Conservation (phyloP, 2,329 filamentous ascomycete genomes). For the Fusarium phyllophilum region DNA sequence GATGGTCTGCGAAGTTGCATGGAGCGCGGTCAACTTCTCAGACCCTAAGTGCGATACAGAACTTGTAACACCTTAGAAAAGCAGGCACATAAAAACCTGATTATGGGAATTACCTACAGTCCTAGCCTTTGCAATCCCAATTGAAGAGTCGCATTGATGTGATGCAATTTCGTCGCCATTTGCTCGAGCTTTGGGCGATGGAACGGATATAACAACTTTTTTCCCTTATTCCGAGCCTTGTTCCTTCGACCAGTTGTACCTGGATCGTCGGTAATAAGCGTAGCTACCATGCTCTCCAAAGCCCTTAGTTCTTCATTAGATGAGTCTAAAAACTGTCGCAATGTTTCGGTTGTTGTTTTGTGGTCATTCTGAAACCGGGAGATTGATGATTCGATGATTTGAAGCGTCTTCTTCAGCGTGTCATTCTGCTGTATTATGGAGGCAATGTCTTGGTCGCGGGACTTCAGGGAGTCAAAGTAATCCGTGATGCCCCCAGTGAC, state of each 20-base stretch:
- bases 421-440: neutral
- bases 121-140: neutral
- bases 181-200: neutral
- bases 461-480: fast-evolving
- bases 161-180: neutral
- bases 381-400: neutral
- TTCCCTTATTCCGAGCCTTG: neutral
- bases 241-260: neutral
- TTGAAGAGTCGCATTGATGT: neutral
- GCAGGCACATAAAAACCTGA: fast-evolving
- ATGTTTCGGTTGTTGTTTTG: neutral
- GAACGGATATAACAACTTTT: neutral
- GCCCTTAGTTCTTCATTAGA: neutral
- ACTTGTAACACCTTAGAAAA: neutral
- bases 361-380: neutral
- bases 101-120: fast-evolving
- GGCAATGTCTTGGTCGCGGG: neutral
- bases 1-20: neutral
- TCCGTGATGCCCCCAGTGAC: neutral
- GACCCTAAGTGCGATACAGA: neutral
- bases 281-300: neutral
- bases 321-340: neutral
- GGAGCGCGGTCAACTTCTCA: neutral
- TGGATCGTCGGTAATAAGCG: neutral
- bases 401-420: neutral